Percentiles rank a stretch among this genome's conserved stretches.
phyloP scores from a whole-genome alignment of 768 basidiomycete species.

The Mrakia blollopis region DNA sequence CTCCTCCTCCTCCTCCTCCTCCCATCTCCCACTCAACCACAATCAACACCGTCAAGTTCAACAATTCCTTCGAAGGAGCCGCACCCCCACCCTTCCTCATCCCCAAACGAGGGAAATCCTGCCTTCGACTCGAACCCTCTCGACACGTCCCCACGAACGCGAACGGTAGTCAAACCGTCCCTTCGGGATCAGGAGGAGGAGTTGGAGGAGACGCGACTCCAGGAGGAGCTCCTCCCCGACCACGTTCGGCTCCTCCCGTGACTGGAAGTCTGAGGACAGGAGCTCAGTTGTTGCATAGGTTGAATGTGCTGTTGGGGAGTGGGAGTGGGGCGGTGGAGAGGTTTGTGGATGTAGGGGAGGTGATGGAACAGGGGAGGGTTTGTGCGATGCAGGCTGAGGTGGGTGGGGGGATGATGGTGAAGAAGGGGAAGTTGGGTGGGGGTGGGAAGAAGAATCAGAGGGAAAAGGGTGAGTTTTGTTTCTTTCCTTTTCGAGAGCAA shows the following conservation, averaged over 20 bases:
- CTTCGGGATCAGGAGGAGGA: not conserved
- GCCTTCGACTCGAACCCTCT: not conserved
- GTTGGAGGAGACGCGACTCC: not conserved
- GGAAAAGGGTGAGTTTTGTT: conserved; percentile 2
- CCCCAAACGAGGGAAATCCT: not conserved
- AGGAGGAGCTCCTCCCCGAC: not conserved
- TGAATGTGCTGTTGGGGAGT: not conserved
- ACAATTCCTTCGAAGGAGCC: not conserved
- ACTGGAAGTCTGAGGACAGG: not conserved
- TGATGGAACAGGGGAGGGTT: not conserved
- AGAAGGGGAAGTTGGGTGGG: not conserved
- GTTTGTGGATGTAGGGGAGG: not conserved
- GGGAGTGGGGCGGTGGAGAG: not conserved
- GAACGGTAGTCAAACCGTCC: not conserved
- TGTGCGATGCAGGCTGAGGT: conserved; percentile 11
- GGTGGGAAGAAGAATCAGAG: not conserved
- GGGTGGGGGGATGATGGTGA: not conserved
- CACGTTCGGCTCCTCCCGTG: not conserved
- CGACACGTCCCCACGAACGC: not conserved
- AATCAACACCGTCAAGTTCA: not conserved
- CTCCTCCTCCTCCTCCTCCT: too few species aligned
- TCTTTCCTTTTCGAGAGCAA: not conserved
- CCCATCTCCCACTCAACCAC: too few species aligned
- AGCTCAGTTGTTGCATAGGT: not conserved
- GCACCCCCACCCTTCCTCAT: not conserved